Conservation (phyloP, 768 basidiomycete species). For the Agrocybe pediades region DNA sequence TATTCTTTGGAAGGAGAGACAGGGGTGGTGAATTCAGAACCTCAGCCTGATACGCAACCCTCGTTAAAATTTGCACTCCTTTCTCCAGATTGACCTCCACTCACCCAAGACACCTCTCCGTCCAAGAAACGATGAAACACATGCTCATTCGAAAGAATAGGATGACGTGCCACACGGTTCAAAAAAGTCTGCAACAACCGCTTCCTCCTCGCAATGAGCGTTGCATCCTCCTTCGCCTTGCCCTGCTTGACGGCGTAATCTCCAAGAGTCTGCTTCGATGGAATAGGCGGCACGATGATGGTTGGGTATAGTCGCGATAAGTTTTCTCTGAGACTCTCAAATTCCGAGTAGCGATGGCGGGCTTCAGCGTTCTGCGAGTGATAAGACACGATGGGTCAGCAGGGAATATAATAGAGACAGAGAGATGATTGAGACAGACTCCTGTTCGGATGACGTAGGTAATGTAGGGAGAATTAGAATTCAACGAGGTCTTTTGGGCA, state of each 20-base stretch:
- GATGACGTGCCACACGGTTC: constrained; percentile 86
- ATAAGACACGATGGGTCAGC: constrained; percentile 11
- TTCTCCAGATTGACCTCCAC: not conserved
- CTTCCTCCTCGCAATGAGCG: constrained; percentile 89
- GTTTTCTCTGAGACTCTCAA: constrained; percentile 86
- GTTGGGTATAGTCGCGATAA: constrained; percentile 92
- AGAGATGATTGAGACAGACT: constrained; percentile 39
- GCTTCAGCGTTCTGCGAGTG: constrained; percentile 72
- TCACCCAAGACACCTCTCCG: constrained; percentile 94
- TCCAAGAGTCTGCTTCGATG: constrained; percentile 91
- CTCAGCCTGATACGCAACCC: constrained; percentile 62
- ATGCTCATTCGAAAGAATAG: constrained; percentile 94
- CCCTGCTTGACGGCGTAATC: constrained; percentile 98
- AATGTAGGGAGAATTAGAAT: constrained; percentile 90
- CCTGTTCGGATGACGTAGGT: constrained; percentile 91
- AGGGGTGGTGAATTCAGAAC: constrained; percentile 92
- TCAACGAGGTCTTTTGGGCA: constrained; percentile 91
- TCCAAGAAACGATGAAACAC: constrained; percentile 96
- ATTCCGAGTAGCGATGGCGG: constrained; percentile 94
- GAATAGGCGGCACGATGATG: constrained; percentile 95
- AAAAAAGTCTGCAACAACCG: constrained; percentile 96
- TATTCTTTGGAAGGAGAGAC: constrained; percentile 91
- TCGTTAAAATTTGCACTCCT: no score
- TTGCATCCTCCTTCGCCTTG: constrained; percentile 94
- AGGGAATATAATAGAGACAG: constrained; percentile 2